Evolutionary conservation across 78 protist species (phyloP), one percentile per base, ranked within the genome.

Genomic region (Emiliania huxleyi): DNA sequence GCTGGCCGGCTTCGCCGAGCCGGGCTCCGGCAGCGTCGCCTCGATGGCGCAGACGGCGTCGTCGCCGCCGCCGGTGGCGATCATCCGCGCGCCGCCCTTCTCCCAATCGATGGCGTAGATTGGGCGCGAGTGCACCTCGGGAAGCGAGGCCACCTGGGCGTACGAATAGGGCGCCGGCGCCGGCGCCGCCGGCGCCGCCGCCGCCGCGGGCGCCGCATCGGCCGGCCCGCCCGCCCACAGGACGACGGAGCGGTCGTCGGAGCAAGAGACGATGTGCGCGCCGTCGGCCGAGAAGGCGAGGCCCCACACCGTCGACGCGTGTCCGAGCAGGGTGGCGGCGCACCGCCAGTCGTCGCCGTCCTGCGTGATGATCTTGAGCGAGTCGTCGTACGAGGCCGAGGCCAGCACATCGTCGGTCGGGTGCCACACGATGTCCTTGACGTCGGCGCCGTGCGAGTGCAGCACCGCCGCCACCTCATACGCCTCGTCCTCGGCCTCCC

Each of bases 261-360:
- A 19, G 19, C 42, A 38, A 90, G 71, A 75, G 75, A 11, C 95
- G 35, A 95, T 89, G 15, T 84, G 29, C 45, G 38, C 40, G n/a
- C 97, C 97, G n/a, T n/a, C 55, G 42, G 33, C 38, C n/a, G 21
- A 1, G 37, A 81, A 81, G 48, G 94, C 56, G 42, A 95, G 48
- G 69, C 79, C 93, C 99, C 99, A 98, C 26, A 98, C 97, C 12
- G 99, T 98, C 22, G 98, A 98, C 37, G 19, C 42, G 92, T 98
- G 99, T 26, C 95, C 99, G 23, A 37, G 6, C 79, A 98, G 93
- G n/a, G 97, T 95, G 25, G 94, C 84, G 43, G 71, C 23, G 90
- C 96, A 93, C 37, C n/a, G 91, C 98, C 98, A 98, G 48, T 98
- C 99, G 48, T 96, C 98, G 40, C 93, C 97, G 0, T 52, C 95